Evolutionary conservation across 1,284 basidiomycete genomes (phyloP).

Genomic region (Puccinia hordei): DNA sequence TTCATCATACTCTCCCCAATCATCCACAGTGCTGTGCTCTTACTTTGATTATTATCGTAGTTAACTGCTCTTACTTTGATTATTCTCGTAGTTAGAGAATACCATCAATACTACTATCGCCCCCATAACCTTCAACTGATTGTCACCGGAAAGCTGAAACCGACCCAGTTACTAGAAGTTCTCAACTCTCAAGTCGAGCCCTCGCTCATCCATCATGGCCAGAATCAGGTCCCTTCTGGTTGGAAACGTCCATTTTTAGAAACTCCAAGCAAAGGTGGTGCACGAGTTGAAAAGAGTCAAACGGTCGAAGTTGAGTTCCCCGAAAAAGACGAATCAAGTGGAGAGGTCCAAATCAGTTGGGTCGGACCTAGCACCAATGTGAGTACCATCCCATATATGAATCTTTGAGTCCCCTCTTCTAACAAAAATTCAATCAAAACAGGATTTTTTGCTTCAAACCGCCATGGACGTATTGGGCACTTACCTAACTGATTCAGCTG

Average conservation of each 20-base stretch:
- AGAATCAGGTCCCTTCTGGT: slow-evolving; percentile 70
- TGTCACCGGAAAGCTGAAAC: slow-evolving; percentile 70
- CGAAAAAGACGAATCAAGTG: slow-evolving; percentile 94
- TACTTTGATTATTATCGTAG: background rate
- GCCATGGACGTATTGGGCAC: slow-evolving; percentile 51
- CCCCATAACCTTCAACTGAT: slow-evolving; percentile 90
- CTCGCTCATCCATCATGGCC: slow-evolving; percentile 72
- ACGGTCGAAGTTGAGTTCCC: slow-evolving; percentile 84
- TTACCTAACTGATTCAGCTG: slow-evolving; percentile 58
- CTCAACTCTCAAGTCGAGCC: slow-evolving; percentile 81
- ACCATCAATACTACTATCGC: slow-evolving; percentile 87
- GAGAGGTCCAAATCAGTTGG: slow-evolving; percentile 79
- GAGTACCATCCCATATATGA: slow-evolving; percentile 62
- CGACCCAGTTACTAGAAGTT: slow-evolving; percentile 66
- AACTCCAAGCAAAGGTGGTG: slow-evolving; percentile 72
- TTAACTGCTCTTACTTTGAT: background rate
- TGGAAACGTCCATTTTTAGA: slow-evolving; percentile 96
- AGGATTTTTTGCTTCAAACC: slow-evolving; percentile 46
- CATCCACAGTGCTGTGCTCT: background rate
- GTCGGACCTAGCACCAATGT: slow-evolving; percentile 75
- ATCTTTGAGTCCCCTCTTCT: slow-evolving; percentile 16
- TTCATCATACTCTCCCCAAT: too few species aligned
- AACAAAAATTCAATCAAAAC: background rate
- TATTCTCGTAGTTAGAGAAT: slow-evolving; percentile 72
- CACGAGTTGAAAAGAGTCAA: slow-evolving; percentile 65